Conservation (phyloP, 345 rosid species). For the Laguncularia racemosa region DNA sequence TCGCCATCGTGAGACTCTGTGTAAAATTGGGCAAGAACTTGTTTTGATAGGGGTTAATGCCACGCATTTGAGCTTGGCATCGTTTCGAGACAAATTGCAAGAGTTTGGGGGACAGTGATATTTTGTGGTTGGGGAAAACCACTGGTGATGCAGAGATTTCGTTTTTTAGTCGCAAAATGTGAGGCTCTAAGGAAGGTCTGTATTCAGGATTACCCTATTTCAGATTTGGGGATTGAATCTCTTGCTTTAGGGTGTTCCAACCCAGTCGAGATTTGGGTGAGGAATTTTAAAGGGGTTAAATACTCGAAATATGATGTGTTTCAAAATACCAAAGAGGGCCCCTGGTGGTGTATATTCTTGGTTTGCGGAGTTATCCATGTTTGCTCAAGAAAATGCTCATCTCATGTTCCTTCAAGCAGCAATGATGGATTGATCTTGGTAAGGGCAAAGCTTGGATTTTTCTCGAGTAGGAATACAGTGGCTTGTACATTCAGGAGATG, state of each 20-base stretch:
- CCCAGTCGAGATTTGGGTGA: conserved; percentile 68
- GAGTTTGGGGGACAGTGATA: conserved; percentile 60
- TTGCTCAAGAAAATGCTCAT: conserved; percentile 20
- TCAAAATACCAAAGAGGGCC: conserved; percentile 41
- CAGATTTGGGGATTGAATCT: conserved; percentile 59
- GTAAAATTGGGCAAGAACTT: conserved; percentile 63
- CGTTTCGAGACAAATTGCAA: conserved; percentile 49
- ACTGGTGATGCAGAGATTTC: conserved; percentile 62
- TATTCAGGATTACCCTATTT: conserved; percentile 65
- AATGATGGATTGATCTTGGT: no score
- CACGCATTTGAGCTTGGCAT: conserved; percentile 38
- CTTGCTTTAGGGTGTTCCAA: conserved; percentile 68
- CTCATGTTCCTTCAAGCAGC: conserved; percentile 22
- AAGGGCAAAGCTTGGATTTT: no score
- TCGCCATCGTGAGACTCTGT: conserved; percentile 59
- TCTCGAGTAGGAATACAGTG: no score
- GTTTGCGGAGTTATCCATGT: conserved; percentile 22
- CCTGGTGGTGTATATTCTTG: conserved; percentile 52
- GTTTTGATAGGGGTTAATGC: conserved; percentile 74
- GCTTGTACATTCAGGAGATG: no score
- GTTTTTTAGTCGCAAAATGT: conserved; percentile 74
- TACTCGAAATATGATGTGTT: conserved; percentile 39
- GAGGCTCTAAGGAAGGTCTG: conserved; percentile 62
- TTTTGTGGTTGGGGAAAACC: conserved; percentile 60
- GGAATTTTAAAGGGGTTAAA: conserved; percentile 70